phyloP scores from a whole-genome alignment of 768 basidiomycete species.

The Gloeopeniophorella convolvens region DNA sequence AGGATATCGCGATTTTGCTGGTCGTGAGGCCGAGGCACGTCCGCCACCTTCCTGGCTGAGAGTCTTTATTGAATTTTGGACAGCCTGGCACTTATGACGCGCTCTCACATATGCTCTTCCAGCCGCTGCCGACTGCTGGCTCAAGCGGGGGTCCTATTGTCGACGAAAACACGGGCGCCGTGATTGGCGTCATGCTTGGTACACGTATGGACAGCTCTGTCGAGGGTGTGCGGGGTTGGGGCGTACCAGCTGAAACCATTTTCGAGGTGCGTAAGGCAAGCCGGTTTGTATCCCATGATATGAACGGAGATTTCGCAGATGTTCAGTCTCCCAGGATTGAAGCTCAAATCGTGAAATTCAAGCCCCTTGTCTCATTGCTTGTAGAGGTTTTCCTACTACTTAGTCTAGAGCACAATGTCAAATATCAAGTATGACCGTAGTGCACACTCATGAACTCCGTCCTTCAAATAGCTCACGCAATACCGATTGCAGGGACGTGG shows the following conservation, averaged over 20 bases:
- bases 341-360: too few relatives aligned
- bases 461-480: too few relatives aligned
- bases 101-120: conserved; percentile 50
- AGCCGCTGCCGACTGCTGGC: conserved; percentile 50
- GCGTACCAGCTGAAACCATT: conserved; percentile 53
- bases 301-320: conserved; percentile 33
- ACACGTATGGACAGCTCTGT: conserved; percentile 50
- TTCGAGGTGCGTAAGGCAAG: conserved; percentile 43
- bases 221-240: conserved; percentile 54
- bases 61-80: too few relatives aligned
- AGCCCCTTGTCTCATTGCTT: too few relatives aligned
- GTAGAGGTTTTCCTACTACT: too few relatives aligned
- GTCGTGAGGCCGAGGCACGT: conserved; percentile 48
- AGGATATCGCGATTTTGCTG: conserved; percentile 56
- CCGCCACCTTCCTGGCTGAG: too few relatives aligned
- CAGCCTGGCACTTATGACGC: conserved; percentile 67
- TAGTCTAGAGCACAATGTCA: too few relatives aligned
- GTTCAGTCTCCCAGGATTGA: conserved; percentile 46
- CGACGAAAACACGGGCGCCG: conserved; percentile 52
- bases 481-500: too few relatives aligned
- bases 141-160: conserved; percentile 69
- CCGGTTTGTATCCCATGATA: neutral
- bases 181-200: conserved; percentile 59
- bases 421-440: too few relatives aligned
- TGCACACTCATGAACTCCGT: too few relatives aligned